Evolutionary conservation across 768 basidiomycete species (phyloP).

Genomic region (Russula griseocarnosa): DNA sequence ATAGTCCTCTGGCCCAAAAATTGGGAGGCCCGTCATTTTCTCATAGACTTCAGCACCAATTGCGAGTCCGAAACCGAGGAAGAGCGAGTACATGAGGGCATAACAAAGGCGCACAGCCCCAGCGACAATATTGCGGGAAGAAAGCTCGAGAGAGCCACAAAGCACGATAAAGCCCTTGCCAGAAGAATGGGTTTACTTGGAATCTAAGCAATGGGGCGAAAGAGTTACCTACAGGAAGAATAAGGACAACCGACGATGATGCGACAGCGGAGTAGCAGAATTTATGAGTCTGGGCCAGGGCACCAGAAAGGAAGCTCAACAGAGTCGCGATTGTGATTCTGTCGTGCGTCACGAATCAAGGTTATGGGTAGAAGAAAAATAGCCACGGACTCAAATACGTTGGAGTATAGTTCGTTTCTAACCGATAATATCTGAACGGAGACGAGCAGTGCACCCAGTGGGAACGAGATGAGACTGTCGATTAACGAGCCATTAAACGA

Average conservation of each 20-base stretch:
- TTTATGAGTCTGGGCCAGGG: conserved; percentile 57
- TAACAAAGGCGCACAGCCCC: conserved; percentile 84
- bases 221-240: conserved; percentile 56
- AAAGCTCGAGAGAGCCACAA: conserved; percentile 70
- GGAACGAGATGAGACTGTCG: conserved; percentile 67
- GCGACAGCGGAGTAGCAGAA: conserved; percentile 83
- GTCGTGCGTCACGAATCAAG: not conserved
- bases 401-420: conserved; percentile 73
- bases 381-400: conserved; percentile 64
- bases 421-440: conserved; percentile 66
- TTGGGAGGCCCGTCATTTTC: conserved; percentile 44
- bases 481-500: conserved; percentile 74
- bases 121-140: conserved; percentile 75
- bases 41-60: conserved; percentile 71
- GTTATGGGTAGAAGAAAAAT: conserved; percentile 6
- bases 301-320: conserved; percentile 75
- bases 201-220: not conserved
- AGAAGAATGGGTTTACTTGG: not conserved
- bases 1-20: conserved; percentile 56
- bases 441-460: conserved; percentile 72
- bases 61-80: conserved; percentile 75
- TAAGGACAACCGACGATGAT: conserved; percentile 72
- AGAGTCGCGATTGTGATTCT: conserved; percentile 78
- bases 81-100: conserved; percentile 72
- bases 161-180: conserved; percentile 62